Percentiles rank a stretch among this genome's conserved stretches.
phyloP scores from a whole-genome alignment of 2,329 filamentous ascomycete species.

The Alternaria hordeiaustralica region DNA sequence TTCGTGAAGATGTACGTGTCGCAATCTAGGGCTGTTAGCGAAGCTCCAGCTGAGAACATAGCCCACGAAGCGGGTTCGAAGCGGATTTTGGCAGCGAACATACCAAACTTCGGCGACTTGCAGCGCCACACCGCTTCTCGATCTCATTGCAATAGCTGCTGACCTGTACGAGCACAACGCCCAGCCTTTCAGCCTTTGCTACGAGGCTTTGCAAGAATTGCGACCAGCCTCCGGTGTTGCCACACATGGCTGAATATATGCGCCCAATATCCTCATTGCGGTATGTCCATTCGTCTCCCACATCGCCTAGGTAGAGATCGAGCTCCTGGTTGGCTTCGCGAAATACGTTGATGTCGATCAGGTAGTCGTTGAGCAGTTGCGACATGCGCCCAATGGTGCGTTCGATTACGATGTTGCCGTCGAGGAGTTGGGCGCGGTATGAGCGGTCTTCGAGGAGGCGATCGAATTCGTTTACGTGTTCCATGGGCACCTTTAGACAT shows the following conservation, averaged over 20 bases:
- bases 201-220: conserved; percentile 79
- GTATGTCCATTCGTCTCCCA: conserved; percentile 68
- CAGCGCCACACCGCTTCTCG: conserved; percentile 81
- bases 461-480: conserved; percentile 83
- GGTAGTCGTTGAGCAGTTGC: conserved; percentile 74
- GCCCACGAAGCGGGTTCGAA: neutral
- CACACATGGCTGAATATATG: conserved; percentile 88
- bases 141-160: conserved; percentile 83
- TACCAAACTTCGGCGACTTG: conserved; percentile 79
- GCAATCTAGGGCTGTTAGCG: conserved; percentile 39
- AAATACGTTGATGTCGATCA: conserved; percentile 81
- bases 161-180: conserved; percentile 73
- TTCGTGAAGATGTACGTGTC: conserved; percentile 47
- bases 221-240: conserved; percentile 90
- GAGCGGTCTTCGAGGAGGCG: conserved; percentile 83
- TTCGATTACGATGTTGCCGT: conserved; percentile 89
- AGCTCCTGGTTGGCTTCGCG: conserved; percentile 78
- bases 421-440: conserved; percentile 82
- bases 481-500: conserved; percentile 80
- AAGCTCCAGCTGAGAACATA: neutral
- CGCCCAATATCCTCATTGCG: conserved; percentile 67
- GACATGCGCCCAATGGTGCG: conserved; percentile 84
- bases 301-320: conserved; percentile 72
- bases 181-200: conserved; percentile 73
- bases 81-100: conserved; percentile 37